Conservation (phyloP, 495 filamentous ascomycete genomes). For the Penicillium turbatum region DNA sequence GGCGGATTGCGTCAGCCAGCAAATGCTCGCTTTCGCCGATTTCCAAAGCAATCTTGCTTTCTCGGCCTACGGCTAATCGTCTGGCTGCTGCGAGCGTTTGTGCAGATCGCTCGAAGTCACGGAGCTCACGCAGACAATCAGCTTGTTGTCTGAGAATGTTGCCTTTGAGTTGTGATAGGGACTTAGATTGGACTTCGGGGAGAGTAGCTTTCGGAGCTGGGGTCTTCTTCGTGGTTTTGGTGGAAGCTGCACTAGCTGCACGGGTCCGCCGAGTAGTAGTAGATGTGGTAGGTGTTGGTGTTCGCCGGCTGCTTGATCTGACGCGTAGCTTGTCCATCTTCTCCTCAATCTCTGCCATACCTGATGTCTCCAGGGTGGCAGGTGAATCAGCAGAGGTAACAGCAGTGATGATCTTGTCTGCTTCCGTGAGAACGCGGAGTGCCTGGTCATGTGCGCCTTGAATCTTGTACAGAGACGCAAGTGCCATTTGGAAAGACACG, state of each 20-base stretch:
- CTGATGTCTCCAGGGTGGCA: constrained; percentile 13
- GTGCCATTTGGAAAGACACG: constrained; percentile 42
- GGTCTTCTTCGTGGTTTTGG: constrained; percentile 29
- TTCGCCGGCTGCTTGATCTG: constrained; percentile 26
- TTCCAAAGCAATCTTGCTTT: constrained; percentile 39
- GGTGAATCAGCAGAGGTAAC: constrained; percentile 22
- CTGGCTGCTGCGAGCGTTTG: constrained; percentile 31
- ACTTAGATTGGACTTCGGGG: constrained; percentile 48
- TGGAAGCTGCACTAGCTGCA: constrained; percentile 27
- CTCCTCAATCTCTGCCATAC: constrained; percentile 30
- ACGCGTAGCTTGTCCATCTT: constrained; percentile 41
- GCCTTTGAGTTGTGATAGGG: constrained; percentile 54
- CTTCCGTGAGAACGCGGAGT: constrained; percentile 40
- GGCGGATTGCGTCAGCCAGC: constrained; percentile 54
- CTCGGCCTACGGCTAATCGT: constrained; percentile 32
- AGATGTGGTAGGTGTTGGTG: constrained; percentile 21
- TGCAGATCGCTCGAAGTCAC: constrained; percentile 39
- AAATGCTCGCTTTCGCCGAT: constrained; percentile 48
- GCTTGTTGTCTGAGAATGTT: constrained; percentile 64
- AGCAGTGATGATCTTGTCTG: constrained; percentile 37
- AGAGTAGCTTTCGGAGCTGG: constrained; percentile 23
- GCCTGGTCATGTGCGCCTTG: constrained; percentile 48
- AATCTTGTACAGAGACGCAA: constrained; percentile 37
- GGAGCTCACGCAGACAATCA: constrained; percentile 36
- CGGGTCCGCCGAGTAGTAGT: constrained; percentile 30